A percentile compares a stretch with the other conserved stretches of the same genome.
Evolutionary conservation across 2,329 filamentous ascomycete genomes (phyloP).

Genomic region (Cryoendolithus antarcticus): DNA sequence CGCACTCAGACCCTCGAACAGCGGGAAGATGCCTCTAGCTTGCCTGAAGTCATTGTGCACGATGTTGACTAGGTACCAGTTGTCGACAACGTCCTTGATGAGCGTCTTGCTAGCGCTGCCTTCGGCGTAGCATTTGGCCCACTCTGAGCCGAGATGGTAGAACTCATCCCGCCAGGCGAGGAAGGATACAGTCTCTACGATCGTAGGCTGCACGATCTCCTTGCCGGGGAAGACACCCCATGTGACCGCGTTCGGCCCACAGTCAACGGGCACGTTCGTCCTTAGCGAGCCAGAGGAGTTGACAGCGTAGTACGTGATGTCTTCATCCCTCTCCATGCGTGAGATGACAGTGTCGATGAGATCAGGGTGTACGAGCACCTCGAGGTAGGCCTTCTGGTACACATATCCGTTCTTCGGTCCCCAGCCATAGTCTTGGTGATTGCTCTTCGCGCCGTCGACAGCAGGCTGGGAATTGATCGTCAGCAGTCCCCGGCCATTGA

Average conservation of each 20-base stretch:
- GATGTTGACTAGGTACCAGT: conserved; percentile 92
- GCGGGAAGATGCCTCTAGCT: conserved; percentile 64
- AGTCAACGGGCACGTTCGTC: conserved; percentile 73
- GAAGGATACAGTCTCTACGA: conserved; percentile 95
- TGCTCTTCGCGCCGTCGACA: conserved; percentile 80
- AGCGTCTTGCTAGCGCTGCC: conserved; percentile 64
- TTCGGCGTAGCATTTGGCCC: conserved; percentile 80
- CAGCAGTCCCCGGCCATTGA: conserved; percentile 77
- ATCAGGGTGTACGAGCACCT: conserved; percentile 73
- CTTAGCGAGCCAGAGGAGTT: conserved; percentile 69
- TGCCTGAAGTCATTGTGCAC: conserved; percentile 98
- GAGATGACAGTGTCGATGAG: conserved; percentile 64
- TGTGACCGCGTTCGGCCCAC: conserved; percentile 84
- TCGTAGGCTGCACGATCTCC: conserved; percentile 99
- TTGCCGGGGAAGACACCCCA: conserved; percentile 99
- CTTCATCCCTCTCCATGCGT: conserved; percentile 63
- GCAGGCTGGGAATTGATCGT: conserved; percentile 98
- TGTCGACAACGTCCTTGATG: conserved; percentile 72
- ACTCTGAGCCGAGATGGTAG: conserved; percentile 81
- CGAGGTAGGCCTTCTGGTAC: conserved; percentile 95
- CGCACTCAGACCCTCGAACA: conserved; percentile 60
- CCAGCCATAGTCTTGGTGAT: conserved; percentile 81
- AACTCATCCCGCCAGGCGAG: conserved; percentile 98
- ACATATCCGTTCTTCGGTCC: conserved; percentile 91
- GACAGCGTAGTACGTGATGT: conserved; percentile 89